These are phyloP conservation scores for Raphanus sativus DNA, from an alignment of 345 rosid species.

Conservation along the genomic window DNA sequence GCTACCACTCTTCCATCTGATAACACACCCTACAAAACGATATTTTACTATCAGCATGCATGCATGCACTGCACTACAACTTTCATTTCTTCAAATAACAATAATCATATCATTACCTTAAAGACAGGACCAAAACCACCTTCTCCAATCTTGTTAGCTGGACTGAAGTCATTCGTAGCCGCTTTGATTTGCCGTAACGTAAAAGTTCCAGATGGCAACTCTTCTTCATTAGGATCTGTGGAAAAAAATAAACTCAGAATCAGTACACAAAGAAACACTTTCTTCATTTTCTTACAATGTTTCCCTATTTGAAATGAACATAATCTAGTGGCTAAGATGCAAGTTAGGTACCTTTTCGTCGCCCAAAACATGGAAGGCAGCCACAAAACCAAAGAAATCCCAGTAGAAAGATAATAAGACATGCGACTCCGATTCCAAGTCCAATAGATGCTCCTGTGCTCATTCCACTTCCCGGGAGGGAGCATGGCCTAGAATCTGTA, in stretches of 20 bases:
- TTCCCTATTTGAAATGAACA: conserved; percentile 8
- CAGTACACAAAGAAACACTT: conserved; percentile 2
- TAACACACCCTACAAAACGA: conserved; percentile 46
- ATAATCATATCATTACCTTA: conserved; percentile 46
- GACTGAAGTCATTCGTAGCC: conserved; percentile 55
- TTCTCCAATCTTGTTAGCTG: conserved; percentile 60
- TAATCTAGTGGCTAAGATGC: not conserved
- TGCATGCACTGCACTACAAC: not conserved
- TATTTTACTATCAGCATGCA: conserved; percentile 3
- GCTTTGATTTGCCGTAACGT: conserved; percentile 52
- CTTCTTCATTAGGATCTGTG: conserved; percentile 40
- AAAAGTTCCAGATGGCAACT: conserved; percentile 47
- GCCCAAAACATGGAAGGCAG: conserved; percentile 30
- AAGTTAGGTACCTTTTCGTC: conserved; percentile 29
- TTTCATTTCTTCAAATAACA: conserved; percentile 2
- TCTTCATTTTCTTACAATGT: not conserved
- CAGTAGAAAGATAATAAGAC: conserved; percentile 36
- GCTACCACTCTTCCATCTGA: conserved; percentile 61
- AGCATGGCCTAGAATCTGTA: conserved; percentile 38
- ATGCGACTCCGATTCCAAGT: conserved; percentile 37
- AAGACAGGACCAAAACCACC: conserved; percentile 71
- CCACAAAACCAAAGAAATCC: conserved; percentile 50
- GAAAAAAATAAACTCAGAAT: not conserved
- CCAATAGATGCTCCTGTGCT: conserved; percentile 24
- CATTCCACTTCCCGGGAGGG: conserved; percentile 5